Conservation (phyloP, 768 basidiomycete genomes). For the Daedaleopsis nitida region DNA sequence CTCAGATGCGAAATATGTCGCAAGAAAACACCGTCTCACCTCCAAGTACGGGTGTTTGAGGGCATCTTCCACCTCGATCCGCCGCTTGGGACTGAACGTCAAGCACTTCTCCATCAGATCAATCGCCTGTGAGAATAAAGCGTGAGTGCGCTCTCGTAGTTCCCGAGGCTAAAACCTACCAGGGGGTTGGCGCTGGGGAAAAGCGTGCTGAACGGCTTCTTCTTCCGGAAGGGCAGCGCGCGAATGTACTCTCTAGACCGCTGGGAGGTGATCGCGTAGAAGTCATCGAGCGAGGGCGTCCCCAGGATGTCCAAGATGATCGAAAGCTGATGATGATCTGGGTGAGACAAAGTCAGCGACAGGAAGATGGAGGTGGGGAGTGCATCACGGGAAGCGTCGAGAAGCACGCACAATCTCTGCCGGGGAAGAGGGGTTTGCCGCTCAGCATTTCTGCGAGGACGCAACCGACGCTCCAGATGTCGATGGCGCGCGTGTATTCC, state of each 20-base stretch:
- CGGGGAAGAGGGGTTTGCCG: conserved; percentile 93
- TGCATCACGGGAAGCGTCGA: not conserved
- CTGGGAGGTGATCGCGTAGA: conserved; percentile 86
- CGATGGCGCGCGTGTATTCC: conserved; percentile 88
- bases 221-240: conserved; percentile 84
- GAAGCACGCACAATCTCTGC: conserved; percentile 75
- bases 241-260: conserved; percentile 86
- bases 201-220: conserved; percentile 65
- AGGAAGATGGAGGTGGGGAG: conserved; percentile 9
- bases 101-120: conserved; percentile 81
- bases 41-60: conserved; percentile 88
- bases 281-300: conserved; percentile 88
- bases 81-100: conserved; percentile 83
- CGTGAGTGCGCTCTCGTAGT: conserved; percentile 25
- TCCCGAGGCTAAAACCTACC: conserved; percentile 39
- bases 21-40: conserved; percentile 41
- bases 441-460: conserved; percentile 89
- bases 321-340: conserved; percentile 89
- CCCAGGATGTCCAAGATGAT: conserved; percentile 95
- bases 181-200: conserved; percentile 77
- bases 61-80: conserved; percentile 87
- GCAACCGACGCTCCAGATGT: conserved; percentile 87
- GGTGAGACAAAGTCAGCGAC: not conserved
- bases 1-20: not conserved
- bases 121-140: conserved; percentile 48